Percentiles rank a stretch among this genome's conserved stretches.
Evolutionary conservation across 148 eudicot species (phyloP).

Genomic region (Mesembryanthemum crystallinum): DNA sequence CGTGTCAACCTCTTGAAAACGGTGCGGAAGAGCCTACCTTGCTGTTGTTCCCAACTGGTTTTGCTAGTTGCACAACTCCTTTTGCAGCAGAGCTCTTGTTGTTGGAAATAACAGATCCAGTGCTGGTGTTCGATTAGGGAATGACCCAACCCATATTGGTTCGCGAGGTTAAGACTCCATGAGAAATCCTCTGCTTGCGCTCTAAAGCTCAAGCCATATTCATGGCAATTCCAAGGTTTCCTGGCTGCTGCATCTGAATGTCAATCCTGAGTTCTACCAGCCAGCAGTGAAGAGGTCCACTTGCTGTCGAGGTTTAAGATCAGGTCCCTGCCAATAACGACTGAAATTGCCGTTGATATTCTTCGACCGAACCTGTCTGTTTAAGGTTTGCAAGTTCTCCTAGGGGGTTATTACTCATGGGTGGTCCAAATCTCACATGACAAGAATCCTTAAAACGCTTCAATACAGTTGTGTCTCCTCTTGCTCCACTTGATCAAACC

Average conservation of each 20-base stretch:
- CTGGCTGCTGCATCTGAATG: neutral
- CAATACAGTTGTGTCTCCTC: neutral
- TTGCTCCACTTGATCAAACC: neutral
- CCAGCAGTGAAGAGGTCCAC: conserved; percentile 5
- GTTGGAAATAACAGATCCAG: too few relatives aligned
- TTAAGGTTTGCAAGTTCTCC: conserved; percentile 4
- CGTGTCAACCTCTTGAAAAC: neutral
- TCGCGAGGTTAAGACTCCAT: neutral
- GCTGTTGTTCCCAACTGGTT: neutral
- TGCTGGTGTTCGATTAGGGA: neutral
- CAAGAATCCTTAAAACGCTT: neutral
- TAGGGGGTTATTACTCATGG: neutral
- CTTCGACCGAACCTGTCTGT: neutral
- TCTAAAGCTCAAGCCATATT: neutral
- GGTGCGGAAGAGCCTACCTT: neutral
- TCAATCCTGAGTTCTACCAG: neutral
- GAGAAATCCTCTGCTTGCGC: neutral
- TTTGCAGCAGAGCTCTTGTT: neutral
- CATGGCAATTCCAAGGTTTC: neutral
- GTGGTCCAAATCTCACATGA: conserved; percentile 1
- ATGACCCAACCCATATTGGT: neutral
- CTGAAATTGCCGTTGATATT: conserved; percentile 1
- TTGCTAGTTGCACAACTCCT: too few relatives aligned
- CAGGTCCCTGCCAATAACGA: neutral
- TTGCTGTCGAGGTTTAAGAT: neutral